phyloP scores from a whole-genome alignment of 495 filamentous ascomycete genomes.

The Xylaria longipes region DNA sequence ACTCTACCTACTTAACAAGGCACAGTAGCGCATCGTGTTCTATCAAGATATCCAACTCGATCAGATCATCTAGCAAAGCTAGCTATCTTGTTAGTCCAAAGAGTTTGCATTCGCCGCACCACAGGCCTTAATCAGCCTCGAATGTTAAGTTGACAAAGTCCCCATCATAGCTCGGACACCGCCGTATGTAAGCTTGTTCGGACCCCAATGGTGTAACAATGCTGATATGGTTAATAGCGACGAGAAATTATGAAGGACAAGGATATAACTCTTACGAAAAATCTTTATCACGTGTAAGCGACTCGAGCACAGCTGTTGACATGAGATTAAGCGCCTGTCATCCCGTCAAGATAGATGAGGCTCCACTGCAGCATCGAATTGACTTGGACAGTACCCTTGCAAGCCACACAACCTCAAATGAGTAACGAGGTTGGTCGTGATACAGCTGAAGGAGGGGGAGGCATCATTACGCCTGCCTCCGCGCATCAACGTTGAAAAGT shows the following conservation, averaged over 20 bases:
- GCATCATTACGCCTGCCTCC: not conserved
- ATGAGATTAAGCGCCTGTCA: conserved; percentile 10
- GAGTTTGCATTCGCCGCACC: not conserved
- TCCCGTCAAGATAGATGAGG: conserved; percentile 11
- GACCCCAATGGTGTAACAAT: not conserved
- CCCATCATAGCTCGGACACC: not conserved
- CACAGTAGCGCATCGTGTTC: not conserved
- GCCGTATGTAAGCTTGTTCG: not conserved
- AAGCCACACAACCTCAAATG: conserved; percentile 16
- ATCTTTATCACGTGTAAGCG: not conserved
- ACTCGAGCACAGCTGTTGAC: not conserved
- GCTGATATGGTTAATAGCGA: not conserved
- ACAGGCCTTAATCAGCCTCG: not conserved
- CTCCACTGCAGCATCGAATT: not conserved
- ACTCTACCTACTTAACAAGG: not conserved
- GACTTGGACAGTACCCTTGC: not conserved
- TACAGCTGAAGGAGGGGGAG: not conserved
- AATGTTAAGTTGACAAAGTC: not conserved
- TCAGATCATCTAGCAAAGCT: not conserved
- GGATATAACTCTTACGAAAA: not conserved
- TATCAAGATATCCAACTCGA: not conserved
- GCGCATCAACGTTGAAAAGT: not conserved
- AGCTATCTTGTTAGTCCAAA: not conserved
- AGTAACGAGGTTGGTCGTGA: not conserved
- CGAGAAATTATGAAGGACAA: not conserved